Percentiles rank a stretch among this genome's conserved stretches.
Evolutionary conservation across 108 stramenopile genomes (phyloP).

Genomic region (Nitzschia inconspicua): DNA sequence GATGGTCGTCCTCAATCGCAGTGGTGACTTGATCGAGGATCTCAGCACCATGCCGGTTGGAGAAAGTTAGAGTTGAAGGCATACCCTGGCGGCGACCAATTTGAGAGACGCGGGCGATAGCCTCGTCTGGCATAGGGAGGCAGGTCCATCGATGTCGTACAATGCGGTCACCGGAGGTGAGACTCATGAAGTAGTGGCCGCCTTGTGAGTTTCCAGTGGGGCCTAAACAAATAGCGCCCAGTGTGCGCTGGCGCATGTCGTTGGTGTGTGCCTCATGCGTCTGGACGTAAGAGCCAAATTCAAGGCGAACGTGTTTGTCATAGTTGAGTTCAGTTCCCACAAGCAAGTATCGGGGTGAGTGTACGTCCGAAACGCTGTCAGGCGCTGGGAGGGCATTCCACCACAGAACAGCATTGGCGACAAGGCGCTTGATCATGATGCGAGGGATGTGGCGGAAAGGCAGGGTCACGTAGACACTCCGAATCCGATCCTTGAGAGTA

Average conservation of each 20-base stretch:
- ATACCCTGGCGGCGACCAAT: too few relatives aligned
- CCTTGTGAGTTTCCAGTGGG: slow-evolving; percentile 23
- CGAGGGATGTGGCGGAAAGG: slow-evolving; percentile 32
- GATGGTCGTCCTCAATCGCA: too few relatives aligned
- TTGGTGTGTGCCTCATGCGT: slow-evolving; percentile 36
- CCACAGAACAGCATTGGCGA: slow-evolving; percentile 20
- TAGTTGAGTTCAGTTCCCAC: slow-evolving; percentile 8
- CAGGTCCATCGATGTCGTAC: too few relatives aligned
- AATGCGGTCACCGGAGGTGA: too few relatives aligned
- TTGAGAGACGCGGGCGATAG: too few relatives aligned
- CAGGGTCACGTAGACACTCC: slow-evolving; percentile 17
- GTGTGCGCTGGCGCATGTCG: slow-evolving; percentile 15
- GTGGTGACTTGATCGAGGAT: too few relatives aligned
- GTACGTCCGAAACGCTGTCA: slow-evolving; percentile 9
- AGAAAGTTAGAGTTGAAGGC: too few relatives aligned
- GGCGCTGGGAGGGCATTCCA: slow-evolving; percentile 18
- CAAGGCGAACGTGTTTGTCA: slow-evolving; percentile 13
- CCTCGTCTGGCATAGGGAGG: too few relatives aligned
- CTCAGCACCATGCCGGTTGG: too few relatives aligned
- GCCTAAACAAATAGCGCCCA: slow-evolving; percentile 26
- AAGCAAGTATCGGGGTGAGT: slow-evolving; percentile 23
- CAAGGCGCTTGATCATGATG: slow-evolving; percentile 14
- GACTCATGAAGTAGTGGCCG: slow-evolving; percentile 6
- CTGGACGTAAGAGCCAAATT: slow-evolving; percentile 42
- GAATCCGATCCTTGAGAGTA: slow-evolving; percentile 31